A percentile compares a stretch with the other conserved stretches of the same genome.
Evolutionary conservation across 75 land plant genomes (phyloP).

Genomic region (Picea glauca): DNA sequence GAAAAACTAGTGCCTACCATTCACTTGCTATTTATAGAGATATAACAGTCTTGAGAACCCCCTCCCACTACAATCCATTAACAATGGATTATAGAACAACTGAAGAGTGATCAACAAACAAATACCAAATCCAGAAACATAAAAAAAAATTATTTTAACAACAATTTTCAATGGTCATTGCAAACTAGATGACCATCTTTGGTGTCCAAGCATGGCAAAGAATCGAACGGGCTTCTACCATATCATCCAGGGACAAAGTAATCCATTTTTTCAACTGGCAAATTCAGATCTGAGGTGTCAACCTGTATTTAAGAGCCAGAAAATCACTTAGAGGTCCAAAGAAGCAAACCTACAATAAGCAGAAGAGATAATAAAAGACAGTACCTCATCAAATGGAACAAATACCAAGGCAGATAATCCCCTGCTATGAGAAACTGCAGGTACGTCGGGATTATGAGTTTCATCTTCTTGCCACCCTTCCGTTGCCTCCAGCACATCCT

Average conservation of each 20-base stretch:
- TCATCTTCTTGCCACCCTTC: conserved; percentile 89
- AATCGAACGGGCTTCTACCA: not conserved
- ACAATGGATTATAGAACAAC: not conserved
- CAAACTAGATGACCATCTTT: not conserved
- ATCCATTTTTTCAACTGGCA: conserved; percentile 96
- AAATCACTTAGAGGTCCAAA: conserved; percentile 6
- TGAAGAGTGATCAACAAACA: not conserved
- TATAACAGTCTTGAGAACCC: not conserved
- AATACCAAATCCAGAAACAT: not conserved
- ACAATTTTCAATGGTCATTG: not conserved
- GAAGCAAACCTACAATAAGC: not conserved
- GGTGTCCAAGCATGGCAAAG: not conserved
- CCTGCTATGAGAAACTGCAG: conserved; percentile 83
- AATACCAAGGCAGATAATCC: conserved; percentile 88
- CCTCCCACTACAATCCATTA: not conserved
- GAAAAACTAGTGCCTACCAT: not conserved
- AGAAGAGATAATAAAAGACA: not conserved
- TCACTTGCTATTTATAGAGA: not conserved
- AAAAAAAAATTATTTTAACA: not conserved
- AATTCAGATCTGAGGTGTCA: conserved; percentile 85
- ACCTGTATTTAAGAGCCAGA: conserved; percentile 37
- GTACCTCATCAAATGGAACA: conserved; percentile 92
- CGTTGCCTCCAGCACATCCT: conserved; percentile 53
- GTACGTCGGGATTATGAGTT: conserved; percentile 92
- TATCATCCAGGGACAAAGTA: conserved; percentile 84